Base-by-base conservation (phyloP, 2,329 filamentous ascomycete species). In the Penicillium frequentans region DNA sequence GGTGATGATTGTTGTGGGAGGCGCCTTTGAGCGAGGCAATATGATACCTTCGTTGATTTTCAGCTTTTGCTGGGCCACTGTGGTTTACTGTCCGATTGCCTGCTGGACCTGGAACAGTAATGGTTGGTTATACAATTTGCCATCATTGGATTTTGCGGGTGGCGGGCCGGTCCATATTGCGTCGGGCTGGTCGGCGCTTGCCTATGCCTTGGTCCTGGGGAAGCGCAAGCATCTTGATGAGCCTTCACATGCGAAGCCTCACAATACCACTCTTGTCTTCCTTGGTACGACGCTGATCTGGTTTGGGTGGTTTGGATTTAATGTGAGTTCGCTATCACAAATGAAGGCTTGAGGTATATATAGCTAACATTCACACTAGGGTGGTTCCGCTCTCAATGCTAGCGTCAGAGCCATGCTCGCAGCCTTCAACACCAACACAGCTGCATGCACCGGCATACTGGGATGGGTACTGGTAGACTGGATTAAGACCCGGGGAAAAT, bases 41-140 rank as follows among this genome's bases (percentile, higher is more conserved):
- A 86, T 88, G 66, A 56, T 88, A 21, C 85, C 83, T 43, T 86
- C 84, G 9, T 79, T 90, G 66, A 76, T 90, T 26, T 90, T 90
- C 76, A 86, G 87, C 66, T 89, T 90, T 74, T 80, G 87, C 71
- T 90, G 87, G 87, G 78, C 85, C 16, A 90, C 87, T 42, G 80
- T 90, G 60, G 86, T 90, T 59, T 90, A 90, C 75, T 86, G 88
- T 66, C 87, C 87, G 21, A 84, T 91, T 59, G 88, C 89, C 47
- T 90, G 89, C 75, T 90, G 88, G 84, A 90, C 89, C 46, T 91
- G 88, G 89, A 91, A 90, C 73, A 76, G 80, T 51, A 86, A 85
- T 60, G 89, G 89, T 47, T 91, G 88, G 87, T 81, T 90, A 27
- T 87, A 81, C 74, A 82, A 83, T 21, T 81, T 91, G 43, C 86